Percentiles rank a stretch among this genome's conserved stretches.
phyloP scores from a whole-genome alignment of 148 eudicot genomes.

The Camellia lanceoleosa region DNA sequence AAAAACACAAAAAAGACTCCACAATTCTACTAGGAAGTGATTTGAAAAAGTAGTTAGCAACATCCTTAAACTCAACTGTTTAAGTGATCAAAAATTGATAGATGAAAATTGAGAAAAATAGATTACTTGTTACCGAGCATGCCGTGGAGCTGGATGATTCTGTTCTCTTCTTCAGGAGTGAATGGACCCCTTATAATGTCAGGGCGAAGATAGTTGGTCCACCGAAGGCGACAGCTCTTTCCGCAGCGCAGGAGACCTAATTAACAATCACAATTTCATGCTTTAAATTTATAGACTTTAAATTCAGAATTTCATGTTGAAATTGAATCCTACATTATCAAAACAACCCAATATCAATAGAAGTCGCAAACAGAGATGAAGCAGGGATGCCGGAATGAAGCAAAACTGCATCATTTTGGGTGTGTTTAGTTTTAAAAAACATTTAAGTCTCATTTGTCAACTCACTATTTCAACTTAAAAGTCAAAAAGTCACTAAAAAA shows the following conservation, averaged over 20 bases:
- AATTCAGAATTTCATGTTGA: background rate
- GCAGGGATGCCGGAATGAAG: no score
- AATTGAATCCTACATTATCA: background rate
- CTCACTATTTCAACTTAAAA: no score
- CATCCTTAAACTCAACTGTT: background rate
- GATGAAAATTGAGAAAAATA: background rate
- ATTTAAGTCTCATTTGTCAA: no score
- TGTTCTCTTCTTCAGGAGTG: slow-evolving; percentile 62
- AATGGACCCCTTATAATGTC: slow-evolving; percentile 79
- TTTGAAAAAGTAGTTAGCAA: background rate
- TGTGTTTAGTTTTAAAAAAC: no score
- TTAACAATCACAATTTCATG: background rate
- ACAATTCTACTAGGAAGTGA: background rate
- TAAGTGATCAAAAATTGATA: background rate
- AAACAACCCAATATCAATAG: background rate
- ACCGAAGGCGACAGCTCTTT: slow-evolving; percentile 84
- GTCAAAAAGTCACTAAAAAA: no score
- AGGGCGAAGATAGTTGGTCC: slow-evolving; percentile 83
- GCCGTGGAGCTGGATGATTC: slow-evolving; percentile 60
- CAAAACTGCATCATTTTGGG: no score
- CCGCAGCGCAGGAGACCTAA: slow-evolving; percentile 79
- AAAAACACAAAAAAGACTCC: no score
- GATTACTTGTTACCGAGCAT: slow-evolving; percentile 78
- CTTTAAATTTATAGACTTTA: background rate
- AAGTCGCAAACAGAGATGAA: no score